Conservation (phyloP, 2,329 filamentous ascomycete genomes). For the Spiromastix sp. region DNA sequence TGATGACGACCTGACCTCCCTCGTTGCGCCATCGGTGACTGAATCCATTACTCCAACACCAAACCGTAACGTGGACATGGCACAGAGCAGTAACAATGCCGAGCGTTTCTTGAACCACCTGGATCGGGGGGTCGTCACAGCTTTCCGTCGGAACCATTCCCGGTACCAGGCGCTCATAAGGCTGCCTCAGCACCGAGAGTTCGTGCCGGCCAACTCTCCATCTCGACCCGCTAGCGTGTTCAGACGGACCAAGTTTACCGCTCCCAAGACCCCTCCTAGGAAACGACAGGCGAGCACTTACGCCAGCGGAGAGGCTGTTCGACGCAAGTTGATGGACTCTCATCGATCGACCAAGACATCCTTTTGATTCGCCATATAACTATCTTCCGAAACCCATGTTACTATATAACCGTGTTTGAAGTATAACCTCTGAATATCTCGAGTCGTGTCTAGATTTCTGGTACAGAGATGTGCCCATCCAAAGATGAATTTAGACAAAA, state of each 20-base stretch:
- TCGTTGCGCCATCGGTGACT: constrained; percentile 35
- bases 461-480: too few relatives aligned
- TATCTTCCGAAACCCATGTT: too few relatives aligned
- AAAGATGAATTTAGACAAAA: too few relatives aligned
- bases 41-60: constrained; percentile 24
- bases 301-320: constrained; percentile 31
- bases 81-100: constrained; percentile 16
- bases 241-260: constrained; percentile 28
- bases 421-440: too few relatives aligned
- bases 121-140: constrained; percentile 61
- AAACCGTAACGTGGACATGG: constrained; percentile 20
- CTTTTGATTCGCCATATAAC: constrained; percentile 18
- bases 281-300: constrained; percentile 30
- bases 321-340: constrained; percentile 34
- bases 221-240: constrained; percentile 34
- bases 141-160: constrained; percentile 57
- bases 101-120: constrained; percentile 56
- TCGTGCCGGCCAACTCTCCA: constrained; percentile 35
- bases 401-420: too few relatives aligned
- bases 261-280: constrained; percentile 30
- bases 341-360: constrained; percentile 30
- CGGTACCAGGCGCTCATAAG: constrained; percentile 40
- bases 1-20: constrained; percentile 30
- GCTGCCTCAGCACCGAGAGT: constrained; percentile 35
- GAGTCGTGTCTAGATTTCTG: too few relatives aligned